These are phyloP conservation scores for Tieghemiomyces parasiticus DNA, from an alignment of 192 early-diverging fungal genomes.

Conservation along the genomic window DNA sequence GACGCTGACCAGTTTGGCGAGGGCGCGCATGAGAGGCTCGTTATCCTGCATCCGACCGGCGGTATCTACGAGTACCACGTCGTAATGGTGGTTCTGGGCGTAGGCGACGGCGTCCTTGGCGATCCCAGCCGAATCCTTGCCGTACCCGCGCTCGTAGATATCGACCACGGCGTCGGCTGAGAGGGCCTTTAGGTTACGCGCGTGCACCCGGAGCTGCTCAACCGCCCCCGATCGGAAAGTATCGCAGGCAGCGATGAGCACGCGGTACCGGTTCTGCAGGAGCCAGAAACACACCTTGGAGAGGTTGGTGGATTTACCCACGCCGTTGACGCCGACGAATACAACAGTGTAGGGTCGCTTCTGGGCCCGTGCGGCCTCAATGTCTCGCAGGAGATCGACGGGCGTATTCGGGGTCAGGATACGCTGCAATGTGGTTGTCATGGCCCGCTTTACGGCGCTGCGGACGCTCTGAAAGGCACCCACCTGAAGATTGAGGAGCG, in stretches of 20 bases:
- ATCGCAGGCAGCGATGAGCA: slow-evolving; percentile 91
- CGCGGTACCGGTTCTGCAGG: slow-evolving; percentile 74
- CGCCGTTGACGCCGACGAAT: slow-evolving; percentile 94
- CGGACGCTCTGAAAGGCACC: slow-evolving; percentile 64
- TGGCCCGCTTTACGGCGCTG: slow-evolving; percentile 53
- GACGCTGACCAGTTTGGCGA: slow-evolving; percentile 81
- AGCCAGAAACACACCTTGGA: slow-evolving; percentile 94
- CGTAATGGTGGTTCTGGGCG: slow-evolving; percentile 56
- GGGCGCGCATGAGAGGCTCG: slow-evolving; percentile 90
- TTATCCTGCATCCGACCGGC: slow-evolving; percentile 98
- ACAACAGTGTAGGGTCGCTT: slow-evolving; percentile 73
- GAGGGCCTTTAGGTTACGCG: slow-evolving; percentile 69
- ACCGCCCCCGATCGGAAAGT: slow-evolving; percentile 94
- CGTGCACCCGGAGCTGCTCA: slow-evolving; percentile 87
- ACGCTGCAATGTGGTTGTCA: slow-evolving; percentile 70
- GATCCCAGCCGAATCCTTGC: slow-evolving; percentile 90
- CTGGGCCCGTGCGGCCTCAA: slow-evolving; percentile 47
- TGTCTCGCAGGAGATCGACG: slow-evolving; percentile 81
- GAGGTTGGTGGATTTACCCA: slow-evolving; percentile 86
- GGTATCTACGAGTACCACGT: slow-evolving; percentile 91
- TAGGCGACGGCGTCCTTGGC: slow-evolving; percentile 85
- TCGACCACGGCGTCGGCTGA: slow-evolving; percentile 52
- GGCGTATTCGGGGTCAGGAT: slow-evolving; percentile 83
- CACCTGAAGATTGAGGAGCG: slow-evolving; percentile 57
- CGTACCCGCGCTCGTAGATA: slow-evolving; percentile 89